Evolutionary conservation across 257 asterid genomes (phyloP).

Genomic region (Ajuga chamaepitys): DNA sequence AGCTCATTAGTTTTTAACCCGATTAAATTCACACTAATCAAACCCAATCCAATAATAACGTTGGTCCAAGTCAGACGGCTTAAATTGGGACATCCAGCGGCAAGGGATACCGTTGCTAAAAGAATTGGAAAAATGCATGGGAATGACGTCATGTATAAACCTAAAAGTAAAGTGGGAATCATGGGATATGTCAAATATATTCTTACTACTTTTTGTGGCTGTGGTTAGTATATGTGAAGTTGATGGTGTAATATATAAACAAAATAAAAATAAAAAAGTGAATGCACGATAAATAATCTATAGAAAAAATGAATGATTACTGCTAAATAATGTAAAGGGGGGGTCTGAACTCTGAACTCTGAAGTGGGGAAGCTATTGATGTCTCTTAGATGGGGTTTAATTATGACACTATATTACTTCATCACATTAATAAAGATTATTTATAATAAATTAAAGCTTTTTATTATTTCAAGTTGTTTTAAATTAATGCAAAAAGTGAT

Average conservation of each 20-base stretch:
- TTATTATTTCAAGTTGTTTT: background rate
- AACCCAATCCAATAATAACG: too few relatives aligned
- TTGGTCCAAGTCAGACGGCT: too few relatives aligned
- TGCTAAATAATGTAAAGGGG: slow-evolving; percentile 17
- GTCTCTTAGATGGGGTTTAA: background rate
- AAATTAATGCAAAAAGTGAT: too few relatives aligned
- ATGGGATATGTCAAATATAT: background rate
- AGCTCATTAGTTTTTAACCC: too few relatives aligned
- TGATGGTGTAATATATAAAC: background rate
- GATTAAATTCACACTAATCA: too few relatives aligned
- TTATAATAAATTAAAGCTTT: too few relatives aligned
- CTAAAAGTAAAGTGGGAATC: slow-evolving; percentile 5
- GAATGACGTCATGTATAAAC: background rate
- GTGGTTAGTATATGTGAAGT: slow-evolving; percentile 6
- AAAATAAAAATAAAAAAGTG: background rate
- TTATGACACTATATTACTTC: background rate
- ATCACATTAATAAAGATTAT: background rate
- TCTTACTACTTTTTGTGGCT: background rate
- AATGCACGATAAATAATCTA: background rate
- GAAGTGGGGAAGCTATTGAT: slow-evolving; percentile 16
- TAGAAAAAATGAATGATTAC: slow-evolving; percentile 4
- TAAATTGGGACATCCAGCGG: too few relatives aligned
- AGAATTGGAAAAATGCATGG: too few relatives aligned
- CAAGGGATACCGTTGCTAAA: too few relatives aligned
- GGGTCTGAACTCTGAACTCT: slow-evolving; percentile 22